Evolutionary conservation across 208 protist species (phyloP), one percentile per base, ranked within the genome.

Genomic region (Leishmania amazonensis): DNA sequence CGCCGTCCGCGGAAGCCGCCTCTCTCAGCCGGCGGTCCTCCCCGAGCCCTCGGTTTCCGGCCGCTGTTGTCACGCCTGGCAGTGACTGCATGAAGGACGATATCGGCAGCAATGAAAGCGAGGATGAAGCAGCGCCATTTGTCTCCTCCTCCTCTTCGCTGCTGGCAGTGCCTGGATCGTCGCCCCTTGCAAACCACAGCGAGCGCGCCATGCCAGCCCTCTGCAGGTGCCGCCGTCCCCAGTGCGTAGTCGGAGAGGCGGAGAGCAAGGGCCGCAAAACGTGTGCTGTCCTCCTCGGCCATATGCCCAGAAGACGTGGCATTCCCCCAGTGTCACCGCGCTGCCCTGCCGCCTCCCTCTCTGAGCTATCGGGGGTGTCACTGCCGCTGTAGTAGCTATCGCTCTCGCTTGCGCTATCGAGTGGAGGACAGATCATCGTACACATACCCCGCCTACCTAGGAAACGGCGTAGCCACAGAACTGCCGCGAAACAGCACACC

Each of bases 251-350:
- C 17, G 40, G 40, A 47, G 45, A 74, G 8, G 45, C 45, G 6
- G 70, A 74, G 21, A 74, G 70, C 70, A 74, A 74, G 28, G 70
- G 70, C 19, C 9, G 70, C 13, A 28, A 53, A 53, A 74, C 42
- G 45, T 31, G 70, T 19, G 47, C 42, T 74, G 28, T 74, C 70
- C 42, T 74, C 70, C 24, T 9, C 38, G 70, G 24, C 70, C 70
- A 74, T 28, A 3, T 2, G 19, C 45, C 21, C 21, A 73, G 42
- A 38, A 24, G 28, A 38, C 7, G 28, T 38, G 45, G 1, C 38
- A 45, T 13, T 74, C 42, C 70, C 38, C 70, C 13, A 13, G 28
- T 74, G 45, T 24, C 70, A 53, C 70, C 8, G 70, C 7, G 38
- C 70, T 54, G 45, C 21, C 21, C 70, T 11, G 21, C 70, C 70